These are phyloP conservation scores for Cladophialophora exuberans DNA, from an alignment of 2,329 filamentous ascomycete species.

Conservation along the genomic window DNA sequence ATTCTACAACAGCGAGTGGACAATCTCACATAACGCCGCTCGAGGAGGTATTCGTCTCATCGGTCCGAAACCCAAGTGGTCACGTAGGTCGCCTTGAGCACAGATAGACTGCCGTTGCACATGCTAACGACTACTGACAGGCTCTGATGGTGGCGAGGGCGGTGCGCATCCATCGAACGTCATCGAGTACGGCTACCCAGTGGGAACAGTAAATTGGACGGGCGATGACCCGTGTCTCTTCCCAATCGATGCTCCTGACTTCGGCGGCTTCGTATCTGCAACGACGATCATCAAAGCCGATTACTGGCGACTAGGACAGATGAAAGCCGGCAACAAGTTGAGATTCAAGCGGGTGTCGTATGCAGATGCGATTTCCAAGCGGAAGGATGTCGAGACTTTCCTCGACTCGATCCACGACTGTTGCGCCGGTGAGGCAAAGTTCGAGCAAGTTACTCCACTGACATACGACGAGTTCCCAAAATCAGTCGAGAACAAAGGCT, in stretches of 20 bases:
- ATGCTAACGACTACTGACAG: too few relatives aligned
- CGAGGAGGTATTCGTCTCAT: constrained; percentile 63
- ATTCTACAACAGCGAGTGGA: constrained; percentile 62
- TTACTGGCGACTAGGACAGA: constrained; percentile 64
- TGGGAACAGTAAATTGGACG: constrained; percentile 63
- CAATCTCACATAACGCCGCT: constrained; percentile 64
- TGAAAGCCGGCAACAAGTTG: constrained; percentile 62
- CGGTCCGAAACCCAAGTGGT: constrained; percentile 63
- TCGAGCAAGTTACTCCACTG: constrained; percentile 40
- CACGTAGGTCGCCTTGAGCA: too few relatives aligned
- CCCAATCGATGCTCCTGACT: constrained; percentile 61
- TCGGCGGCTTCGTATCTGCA: constrained; percentile 63
- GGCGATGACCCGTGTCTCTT: constrained; percentile 66
- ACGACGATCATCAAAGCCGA: constrained; percentile 61
- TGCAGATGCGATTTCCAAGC: constrained; percentile 54
- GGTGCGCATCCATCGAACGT: constrained; percentile 65
- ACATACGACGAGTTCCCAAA: constrained; percentile 32
- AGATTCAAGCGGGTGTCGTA: constrained; percentile 56
- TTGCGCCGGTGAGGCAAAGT: constrained; percentile 39
- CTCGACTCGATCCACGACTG: constrained; percentile 48
- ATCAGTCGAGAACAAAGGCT: constrained; percentile 30
- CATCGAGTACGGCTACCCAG: constrained; percentile 63
- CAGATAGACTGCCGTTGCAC: too few relatives aligned
- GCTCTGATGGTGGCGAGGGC: constrained; percentile 64
- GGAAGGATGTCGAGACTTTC: constrained; percentile 50